Evolutionary conservation across 129 eudicot genomes (phyloP), one percentile per base, ranked within the genome.

Genomic region (Flaveria trinervia): DNA sequence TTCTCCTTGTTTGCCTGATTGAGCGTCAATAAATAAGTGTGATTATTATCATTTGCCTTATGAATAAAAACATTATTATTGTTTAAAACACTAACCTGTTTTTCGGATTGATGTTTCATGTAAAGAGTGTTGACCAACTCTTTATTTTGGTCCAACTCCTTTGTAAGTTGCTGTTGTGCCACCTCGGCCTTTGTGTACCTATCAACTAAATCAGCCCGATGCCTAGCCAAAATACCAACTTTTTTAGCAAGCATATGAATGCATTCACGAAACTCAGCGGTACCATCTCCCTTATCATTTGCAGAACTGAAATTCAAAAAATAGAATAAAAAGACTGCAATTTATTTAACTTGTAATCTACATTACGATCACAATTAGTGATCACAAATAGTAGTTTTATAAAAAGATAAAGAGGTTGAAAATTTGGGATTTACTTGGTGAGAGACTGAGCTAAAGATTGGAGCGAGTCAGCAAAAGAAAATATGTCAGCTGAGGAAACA

Each of bases 141-240:
- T 73, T 84, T 91, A 76, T 85, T 91, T 74, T 91, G 93, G 11
- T 91, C 99, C 83, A 91, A 52, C 79, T 91, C 94, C 86, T 91
- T 87, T 26, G 80, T 52, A 45, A 93, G 91, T 64, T 83, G 92
- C 66, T 80, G 79, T 17, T 56, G 84, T 9, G 89, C 87, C 74
- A 86, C 87, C 71, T 94, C 96, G 2, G 84, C 90, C 78, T 89
- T 87, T 15, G 89, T 69, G 78, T 65, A 84, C 80, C 85, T 88
- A 0, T 94, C 97, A 16, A 87, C 85, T 61, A 87, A 88, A 84
- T 89, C 98, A 9, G 85, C 84, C 25, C 89, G 96, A 50, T 84
- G 89, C 82, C 89, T 87, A 0, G 88, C 87, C 82, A 94, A 77
- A 41, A 83, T 41, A 64, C 88, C 80, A 4, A 94, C 97, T 80